Evolutionary conservation across 176 grass and related monocot genomes (phyloP).

Genomic region (Aegilops sharonensis): DNA sequence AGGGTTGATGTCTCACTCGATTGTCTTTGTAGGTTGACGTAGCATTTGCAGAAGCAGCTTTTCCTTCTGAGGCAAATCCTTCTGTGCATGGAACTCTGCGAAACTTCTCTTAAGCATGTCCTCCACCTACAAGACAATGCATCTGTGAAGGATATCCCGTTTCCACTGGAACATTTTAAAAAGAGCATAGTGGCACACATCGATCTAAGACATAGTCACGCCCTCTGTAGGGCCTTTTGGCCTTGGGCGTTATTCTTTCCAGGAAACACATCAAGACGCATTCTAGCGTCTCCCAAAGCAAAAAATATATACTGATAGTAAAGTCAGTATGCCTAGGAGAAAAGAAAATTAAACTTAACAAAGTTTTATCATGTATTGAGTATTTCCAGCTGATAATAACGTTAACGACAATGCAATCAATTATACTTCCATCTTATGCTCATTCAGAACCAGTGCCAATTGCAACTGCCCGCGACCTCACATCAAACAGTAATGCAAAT

Average conservation of each 20-base stretch:
- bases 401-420: not conserved
- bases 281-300: not conserved
- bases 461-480: not conserved
- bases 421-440: not conserved
- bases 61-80: conserved; percentile 96
- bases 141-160: conserved; percentile 13
- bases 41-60: conserved; percentile 80
- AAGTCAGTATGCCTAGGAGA: not conserved
- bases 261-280: not conserved
- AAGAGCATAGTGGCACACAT: not conserved
- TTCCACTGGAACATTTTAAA: not conserved
- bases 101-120: conserved; percentile 99
- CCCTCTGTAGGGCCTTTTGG: not conserved
- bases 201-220: not conserved
- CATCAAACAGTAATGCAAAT: conserved; percentile 4
- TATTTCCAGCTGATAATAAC: not conserved
- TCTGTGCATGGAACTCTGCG: conserved; percentile 92
- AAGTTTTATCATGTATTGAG: conserved; percentile 1
- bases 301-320: not conserved
- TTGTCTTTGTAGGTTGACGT: conserved; percentile 62
- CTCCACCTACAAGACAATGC: conserved; percentile 63
- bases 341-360: conserved; percentile 1
- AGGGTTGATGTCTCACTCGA: conserved; percentile 60
- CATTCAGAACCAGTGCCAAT: conserved; percentile 4
- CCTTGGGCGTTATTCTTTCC: not conserved